phyloP scores from a whole-genome alignment of 2,329 filamentous ascomycete genomes.

The Xylariaceae sp. region DNA sequence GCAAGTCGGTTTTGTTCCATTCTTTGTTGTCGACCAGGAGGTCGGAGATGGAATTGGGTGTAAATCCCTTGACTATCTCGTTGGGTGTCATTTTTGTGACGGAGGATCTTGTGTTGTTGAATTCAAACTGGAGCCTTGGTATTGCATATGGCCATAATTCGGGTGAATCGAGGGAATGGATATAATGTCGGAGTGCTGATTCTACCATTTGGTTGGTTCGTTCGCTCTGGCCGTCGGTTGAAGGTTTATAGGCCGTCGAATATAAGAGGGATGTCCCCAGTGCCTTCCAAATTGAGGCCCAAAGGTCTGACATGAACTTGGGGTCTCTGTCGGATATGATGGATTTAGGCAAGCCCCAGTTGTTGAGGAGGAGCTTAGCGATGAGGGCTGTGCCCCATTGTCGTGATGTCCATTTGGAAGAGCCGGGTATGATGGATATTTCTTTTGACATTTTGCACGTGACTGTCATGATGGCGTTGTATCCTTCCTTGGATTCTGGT shows the following conservation, averaged over 20 bases:
- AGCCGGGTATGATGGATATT: neutral
- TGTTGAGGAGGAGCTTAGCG: neutral
- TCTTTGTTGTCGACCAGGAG: neutral
- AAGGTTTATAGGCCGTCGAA: neutral
- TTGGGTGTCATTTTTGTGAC: neutral
- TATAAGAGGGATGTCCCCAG: neutral
- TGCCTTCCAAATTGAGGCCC: neutral
- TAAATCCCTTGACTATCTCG: neutral
- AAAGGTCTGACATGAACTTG: neutral
- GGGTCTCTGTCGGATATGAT: neutral
- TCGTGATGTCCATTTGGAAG: neutral
- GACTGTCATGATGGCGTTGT: neutral
- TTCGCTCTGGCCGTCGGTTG: neutral
- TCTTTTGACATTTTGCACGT: neutral
- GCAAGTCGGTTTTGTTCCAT: neutral
- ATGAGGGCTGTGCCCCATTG: neutral
- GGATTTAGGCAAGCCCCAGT: neutral
- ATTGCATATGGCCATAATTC: neutral
- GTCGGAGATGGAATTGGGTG: neutral
- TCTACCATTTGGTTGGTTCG: neutral
- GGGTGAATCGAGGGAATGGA: neutral
- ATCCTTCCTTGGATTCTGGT: neutral
- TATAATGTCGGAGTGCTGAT: neutral
- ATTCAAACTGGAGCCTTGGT: constrained; percentile 1
- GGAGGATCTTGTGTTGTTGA: neutral